These are phyloP conservation scores for Colletotrichum acutatum DNA, from an alignment of 2,329 filamentous ascomycete genomes.

Conservation along the genomic window DNA sequence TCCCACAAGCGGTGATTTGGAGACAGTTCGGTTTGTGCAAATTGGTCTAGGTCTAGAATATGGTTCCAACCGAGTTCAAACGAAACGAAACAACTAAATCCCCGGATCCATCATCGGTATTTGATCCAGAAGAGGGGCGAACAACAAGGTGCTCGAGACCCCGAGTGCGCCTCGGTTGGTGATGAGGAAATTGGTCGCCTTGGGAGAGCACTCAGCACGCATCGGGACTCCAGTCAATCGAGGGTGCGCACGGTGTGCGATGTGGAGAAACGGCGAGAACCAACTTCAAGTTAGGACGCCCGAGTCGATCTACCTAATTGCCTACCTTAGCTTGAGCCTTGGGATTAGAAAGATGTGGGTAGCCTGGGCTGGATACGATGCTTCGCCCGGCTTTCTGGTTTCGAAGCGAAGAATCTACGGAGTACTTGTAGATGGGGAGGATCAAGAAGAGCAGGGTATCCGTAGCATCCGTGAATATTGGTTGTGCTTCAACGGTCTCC, in stretches of 20 bases:
- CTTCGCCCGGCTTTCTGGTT: slow-evolving; percentile 3
- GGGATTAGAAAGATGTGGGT: not conserved
- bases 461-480: slow-evolving; percentile 11
- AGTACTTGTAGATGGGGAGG: not conserved
- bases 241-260: slow-evolving; percentile 7
- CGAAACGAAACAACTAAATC: slow-evolving; percentile 34
- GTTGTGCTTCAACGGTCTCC: slow-evolving; percentile 16
- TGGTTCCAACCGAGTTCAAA: not conserved
- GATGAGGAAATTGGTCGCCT: slow-evolving; percentile 7
- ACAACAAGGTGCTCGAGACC: not conserved
- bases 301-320: not conserved
- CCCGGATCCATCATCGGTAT: slow-evolving; percentile 21
- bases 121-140: slow-evolving; percentile 5
- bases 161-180: not conserved
- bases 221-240: not conserved
- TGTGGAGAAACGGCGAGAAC: slow-evolving; percentile 15
- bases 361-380: not conserved
- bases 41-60: not conserved
- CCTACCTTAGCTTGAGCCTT: not conserved
- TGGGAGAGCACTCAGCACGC: not conserved
- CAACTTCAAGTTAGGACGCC: slow-evolving; percentile 1
- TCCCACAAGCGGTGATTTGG: not conserved
- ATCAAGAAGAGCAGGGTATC: not conserved
- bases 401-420: not conserved
- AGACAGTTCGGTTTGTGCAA: not conserved